Conservation (phyloP, 2,329 filamentous ascomycete genomes). For the Calonectria pseudoreteaudii region DNA sequence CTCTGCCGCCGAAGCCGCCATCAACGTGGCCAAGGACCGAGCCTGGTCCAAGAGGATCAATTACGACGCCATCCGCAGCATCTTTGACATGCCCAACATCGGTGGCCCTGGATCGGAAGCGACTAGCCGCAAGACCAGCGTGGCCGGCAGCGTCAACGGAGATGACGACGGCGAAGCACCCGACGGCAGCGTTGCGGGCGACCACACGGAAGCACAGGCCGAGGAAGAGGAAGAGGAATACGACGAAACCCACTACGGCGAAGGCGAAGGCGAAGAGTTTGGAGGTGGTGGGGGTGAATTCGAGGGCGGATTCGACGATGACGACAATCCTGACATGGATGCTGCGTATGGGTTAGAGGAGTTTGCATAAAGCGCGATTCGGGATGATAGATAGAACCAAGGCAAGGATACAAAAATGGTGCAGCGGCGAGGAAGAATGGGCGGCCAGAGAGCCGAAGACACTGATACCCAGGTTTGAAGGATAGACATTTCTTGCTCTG, state of each 20-base stretch:
- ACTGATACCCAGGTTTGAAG: constrained; percentile 15
- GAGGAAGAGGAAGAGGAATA: constrained; percentile 50
- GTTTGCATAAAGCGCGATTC: constrained; percentile 29
- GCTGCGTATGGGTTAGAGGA: constrained; percentile 48
- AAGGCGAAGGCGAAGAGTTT: constrained; percentile 48
- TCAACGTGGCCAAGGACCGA: constrained; percentile 74
- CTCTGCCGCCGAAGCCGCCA: constrained; percentile 76
- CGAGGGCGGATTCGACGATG: constrained; percentile 50
- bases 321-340: constrained; percentile 53
- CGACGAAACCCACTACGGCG: constrained; percentile 48
- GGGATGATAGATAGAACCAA: neutral
- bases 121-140: constrained; percentile 58
- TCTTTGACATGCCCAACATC: constrained; percentile 63
- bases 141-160: constrained; percentile 51
- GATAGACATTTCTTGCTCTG: constrained; percentile 4
- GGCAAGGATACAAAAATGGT: neutral
- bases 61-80: constrained; percentile 71
- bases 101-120: constrained; percentile 62
- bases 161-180: constrained; percentile 49
- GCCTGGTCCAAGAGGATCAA: constrained; percentile 82
- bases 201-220: constrained; percentile 46
- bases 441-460: neutral
- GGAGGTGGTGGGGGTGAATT: constrained; percentile 46
- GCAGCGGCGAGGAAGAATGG: neutral
- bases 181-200: constrained; percentile 51